Evolutionary conservation across 108 stramenopile species (phyloP).

Genomic region (Nitzschia sp.): DNA sequence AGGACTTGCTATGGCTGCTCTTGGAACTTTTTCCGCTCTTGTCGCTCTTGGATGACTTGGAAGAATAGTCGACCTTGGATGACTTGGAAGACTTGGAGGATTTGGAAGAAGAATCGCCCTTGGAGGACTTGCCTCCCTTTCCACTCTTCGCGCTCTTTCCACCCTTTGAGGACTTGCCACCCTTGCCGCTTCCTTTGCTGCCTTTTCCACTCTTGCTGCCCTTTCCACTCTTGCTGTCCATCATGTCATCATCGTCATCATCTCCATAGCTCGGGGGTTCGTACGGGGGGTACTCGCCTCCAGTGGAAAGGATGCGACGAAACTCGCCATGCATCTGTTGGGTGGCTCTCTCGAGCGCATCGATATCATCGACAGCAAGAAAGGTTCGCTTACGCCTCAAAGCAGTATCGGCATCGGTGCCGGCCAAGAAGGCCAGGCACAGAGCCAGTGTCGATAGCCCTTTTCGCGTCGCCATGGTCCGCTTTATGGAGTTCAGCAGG

Average conservation of each 20-base stretch:
- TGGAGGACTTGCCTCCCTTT: not conserved
- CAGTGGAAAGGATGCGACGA: not conserved
- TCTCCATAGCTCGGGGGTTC: not conserved
- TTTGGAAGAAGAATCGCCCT: not conserved
- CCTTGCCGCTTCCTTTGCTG: not conserved
- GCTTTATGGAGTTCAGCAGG: no score
- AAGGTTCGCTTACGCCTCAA: conserved; percentile 19
- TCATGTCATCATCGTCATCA: not conserved
- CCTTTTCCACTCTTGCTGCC: not conserved
- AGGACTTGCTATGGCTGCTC: not conserved
- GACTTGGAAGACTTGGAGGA: not conserved
- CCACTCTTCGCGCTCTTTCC: not conserved
- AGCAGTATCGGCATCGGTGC: not conserved
- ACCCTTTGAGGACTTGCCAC: not conserved
- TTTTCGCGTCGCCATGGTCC: conserved; percentile 7
- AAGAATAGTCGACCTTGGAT: not conserved
- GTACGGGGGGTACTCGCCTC: not conserved
- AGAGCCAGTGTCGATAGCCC: not conserved
- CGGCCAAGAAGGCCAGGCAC: not conserved
- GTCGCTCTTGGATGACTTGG: conserved; percentile 8
- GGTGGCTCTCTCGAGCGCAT: not conserved
- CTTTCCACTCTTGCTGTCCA: not conserved
- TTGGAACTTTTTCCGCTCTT: not conserved
- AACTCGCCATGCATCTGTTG: not conserved
- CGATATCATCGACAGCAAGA: conserved; percentile 8